Percentiles rank a stretch among this genome's conserved stretches.
Conservation (phyloP, 106 monocot genomes). For the Dendrobium chrysotoxum region DNA sequence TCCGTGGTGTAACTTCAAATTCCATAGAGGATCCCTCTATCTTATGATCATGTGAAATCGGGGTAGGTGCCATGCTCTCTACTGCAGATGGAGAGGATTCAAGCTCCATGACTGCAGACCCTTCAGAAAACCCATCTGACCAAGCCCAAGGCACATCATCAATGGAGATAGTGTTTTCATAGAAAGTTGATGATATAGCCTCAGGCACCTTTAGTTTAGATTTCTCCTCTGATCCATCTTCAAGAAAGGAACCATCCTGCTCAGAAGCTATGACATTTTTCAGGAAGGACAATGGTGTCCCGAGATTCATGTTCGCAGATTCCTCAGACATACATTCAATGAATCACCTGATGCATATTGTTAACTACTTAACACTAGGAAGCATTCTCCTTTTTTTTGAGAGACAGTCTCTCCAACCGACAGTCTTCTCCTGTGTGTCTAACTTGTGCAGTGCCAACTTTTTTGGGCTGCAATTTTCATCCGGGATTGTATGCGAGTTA, state of each 20-base stretch:
- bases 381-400: background rate
- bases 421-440: constrained; percentile 17
- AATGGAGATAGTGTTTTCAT: background rate
- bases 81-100: background rate
- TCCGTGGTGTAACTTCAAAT: background rate
- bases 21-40: background rate
- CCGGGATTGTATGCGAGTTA: constrained; percentile 13
- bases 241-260: too few relatives aligned
- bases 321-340: constrained; percentile 10
- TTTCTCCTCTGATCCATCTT: background rate
- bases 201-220: background rate
- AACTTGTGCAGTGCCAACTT: background rate
- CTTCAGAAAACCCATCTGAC: constrained; percentile 16
- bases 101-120: background rate
- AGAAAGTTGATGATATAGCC: background rate
- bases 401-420: constrained; percentile 8
- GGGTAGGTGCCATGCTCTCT: constrained; percentile 1
- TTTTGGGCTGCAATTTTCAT: constrained; percentile 9
- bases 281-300: constrained; percentile 10
- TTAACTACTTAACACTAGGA: background rate
- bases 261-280: constrained; percentile 5
- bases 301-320: constrained; percentile 11
- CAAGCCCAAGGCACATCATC: background rate
- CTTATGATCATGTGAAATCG: background rate
- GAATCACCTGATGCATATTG: background rate